Percentiles rank a stretch among this genome's conserved stretches.
Conservation (phyloP, 345 rosid species). For the Eucalyptus lansdowneana region DNA sequence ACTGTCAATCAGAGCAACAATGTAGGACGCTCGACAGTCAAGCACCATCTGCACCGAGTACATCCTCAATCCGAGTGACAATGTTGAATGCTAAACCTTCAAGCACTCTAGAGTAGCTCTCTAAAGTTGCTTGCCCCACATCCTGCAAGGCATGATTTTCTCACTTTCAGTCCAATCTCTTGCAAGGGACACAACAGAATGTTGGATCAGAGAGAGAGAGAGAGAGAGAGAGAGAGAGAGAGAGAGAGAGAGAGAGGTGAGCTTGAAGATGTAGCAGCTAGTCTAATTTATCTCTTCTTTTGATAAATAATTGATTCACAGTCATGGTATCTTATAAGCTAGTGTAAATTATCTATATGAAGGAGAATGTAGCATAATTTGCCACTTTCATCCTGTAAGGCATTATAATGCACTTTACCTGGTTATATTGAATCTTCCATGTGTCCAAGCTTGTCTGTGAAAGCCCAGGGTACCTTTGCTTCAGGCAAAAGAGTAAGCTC, state of each 20-base stretch:
- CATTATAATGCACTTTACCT: slow-evolving; percentile 11
- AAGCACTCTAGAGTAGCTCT: slow-evolving; percentile 84
- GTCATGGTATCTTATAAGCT: neutral
- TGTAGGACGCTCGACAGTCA: neutral
- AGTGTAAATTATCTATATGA: neutral
- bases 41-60: slow-evolving; percentile 41
- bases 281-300: neutral
- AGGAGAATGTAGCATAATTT: neutral
- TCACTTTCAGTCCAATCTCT: neutral
- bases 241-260: neutral
- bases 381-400: neutral
- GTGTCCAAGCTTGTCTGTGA: slow-evolving; percentile 89
- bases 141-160: slow-evolving; percentile 33
- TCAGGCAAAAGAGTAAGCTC: slow-evolving; percentile 66
- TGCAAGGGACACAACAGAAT: neutral
- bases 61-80: slow-evolving; percentile 90
- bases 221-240: neutral
- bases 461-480: slow-evolving; percentile 82
- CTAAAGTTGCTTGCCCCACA: slow-evolving; percentile 78
- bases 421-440: slow-evolving; percentile 81
- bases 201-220: neutral
- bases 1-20: neutral
- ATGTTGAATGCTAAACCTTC: slow-evolving; percentile 90
- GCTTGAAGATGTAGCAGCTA: neutral
- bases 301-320: neutral